Evolutionary conservation across 441 rosid species (phyloP).

Genomic region (Pelargonium myrrhifolium): DNA sequence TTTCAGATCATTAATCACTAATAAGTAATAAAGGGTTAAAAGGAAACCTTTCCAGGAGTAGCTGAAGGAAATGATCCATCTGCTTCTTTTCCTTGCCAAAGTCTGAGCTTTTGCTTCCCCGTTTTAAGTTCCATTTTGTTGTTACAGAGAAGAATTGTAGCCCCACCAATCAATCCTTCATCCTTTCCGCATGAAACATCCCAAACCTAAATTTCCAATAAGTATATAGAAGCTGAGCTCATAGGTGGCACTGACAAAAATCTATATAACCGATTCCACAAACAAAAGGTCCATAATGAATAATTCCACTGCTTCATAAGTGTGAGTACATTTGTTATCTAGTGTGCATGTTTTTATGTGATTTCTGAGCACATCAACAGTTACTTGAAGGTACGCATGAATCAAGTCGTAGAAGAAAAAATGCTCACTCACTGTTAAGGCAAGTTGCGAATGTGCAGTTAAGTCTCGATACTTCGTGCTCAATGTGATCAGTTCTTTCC

Average conservation of each 20-base stretch:
- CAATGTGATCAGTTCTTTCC: slow-evolving; percentile 81
- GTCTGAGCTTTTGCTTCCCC: slow-evolving; percentile 94
- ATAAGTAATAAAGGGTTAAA: background rate
- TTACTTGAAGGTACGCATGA: slow-evolving; percentile 7
- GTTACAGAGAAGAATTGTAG: slow-evolving; percentile 80
- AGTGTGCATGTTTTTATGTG: background rate
- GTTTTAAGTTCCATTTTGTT: slow-evolving; percentile 86
- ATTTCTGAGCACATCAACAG: background rate
- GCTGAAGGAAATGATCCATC: slow-evolving; percentile 80
- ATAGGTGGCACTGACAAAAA: slow-evolving; percentile 11
- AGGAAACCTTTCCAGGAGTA: slow-evolving; percentile 93
- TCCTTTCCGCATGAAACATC: slow-evolving; percentile 83
- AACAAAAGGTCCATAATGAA: background rate
- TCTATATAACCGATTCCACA: background rate
- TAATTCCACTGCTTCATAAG: background rate
- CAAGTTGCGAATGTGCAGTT: slow-evolving; percentile 78
- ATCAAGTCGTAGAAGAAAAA: slow-evolving; percentile 11
- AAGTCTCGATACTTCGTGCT: slow-evolving; percentile 89
- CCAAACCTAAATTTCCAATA: slow-evolving; percentile 54
- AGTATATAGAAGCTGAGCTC: slow-evolving; percentile 11
- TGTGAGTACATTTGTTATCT: background rate
- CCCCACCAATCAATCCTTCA: slow-evolving; percentile 86
- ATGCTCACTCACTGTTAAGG: slow-evolving; percentile 54
- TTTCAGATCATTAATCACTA: slow-evolving; percentile 1
- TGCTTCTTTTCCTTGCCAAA: slow-evolving; percentile 84